Conservation (phyloP, 2,329 filamentous ascomycete genomes). For the Graphilbum ipis-grandicollis region DNA sequence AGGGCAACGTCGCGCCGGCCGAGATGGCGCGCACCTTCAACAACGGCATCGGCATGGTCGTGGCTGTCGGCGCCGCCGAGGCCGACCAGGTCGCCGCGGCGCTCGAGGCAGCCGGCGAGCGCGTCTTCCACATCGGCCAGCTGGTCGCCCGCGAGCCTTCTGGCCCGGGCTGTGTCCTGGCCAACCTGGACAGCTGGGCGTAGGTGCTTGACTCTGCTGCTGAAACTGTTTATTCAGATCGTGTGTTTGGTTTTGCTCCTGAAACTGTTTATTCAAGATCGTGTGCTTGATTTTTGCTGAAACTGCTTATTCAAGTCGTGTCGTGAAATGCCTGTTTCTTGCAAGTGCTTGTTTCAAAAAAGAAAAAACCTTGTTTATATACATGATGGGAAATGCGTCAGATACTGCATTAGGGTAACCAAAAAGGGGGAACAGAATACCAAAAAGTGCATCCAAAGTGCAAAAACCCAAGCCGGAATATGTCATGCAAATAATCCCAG, state of each 20-base stretch:
- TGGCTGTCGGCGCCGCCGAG: conserved; percentile 63
- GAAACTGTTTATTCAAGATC: too few species aligned
- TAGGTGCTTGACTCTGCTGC: neutral
- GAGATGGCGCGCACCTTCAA: conserved; percentile 95
- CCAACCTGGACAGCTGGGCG: conserved; percentile 32
- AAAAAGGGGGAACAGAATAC: neutral
- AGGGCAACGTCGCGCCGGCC: conserved; percentile 49
- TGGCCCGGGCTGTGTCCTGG: conserved; percentile 44
- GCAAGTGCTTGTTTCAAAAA: too few species aligned
- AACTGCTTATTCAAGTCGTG: too few species aligned
- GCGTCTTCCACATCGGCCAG: conserved; percentile 57
- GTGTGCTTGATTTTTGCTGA: too few species aligned
- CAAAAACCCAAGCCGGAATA: neutral
- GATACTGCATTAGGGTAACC: too few species aligned
- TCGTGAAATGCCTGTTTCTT: too few species aligned
- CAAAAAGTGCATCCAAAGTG: neutral
- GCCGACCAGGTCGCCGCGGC: conserved; percentile 41
- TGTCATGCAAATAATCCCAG: too few species aligned
- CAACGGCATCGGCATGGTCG: conserved; percentile 86
- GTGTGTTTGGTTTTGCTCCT: too few species aligned
- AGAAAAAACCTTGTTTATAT: too few species aligned
- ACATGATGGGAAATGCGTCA: too few species aligned
- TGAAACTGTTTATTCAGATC: too few species aligned
- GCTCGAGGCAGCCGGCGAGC: conserved; percentile 55
- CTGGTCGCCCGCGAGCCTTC: conserved; percentile 37